Base-by-base conservation (phyloP, 441 rosid species). In the Syzygium malaccense region DNA sequence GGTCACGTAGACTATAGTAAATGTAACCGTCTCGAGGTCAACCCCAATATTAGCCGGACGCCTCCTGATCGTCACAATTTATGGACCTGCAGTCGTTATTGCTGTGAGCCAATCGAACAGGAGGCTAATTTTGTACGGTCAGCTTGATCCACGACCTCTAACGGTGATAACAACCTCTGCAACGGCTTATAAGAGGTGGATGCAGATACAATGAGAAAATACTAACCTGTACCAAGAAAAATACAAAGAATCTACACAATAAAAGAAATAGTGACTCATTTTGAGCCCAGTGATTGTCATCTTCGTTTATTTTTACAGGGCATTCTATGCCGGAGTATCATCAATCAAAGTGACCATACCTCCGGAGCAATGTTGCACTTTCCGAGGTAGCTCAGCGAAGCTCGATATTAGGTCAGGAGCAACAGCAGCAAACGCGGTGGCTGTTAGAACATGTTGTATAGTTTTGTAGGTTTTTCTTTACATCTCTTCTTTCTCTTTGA, bases 301-400 rank as follows among this genome's bases (percentile, higher is more conserved):
- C 49, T 71, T 26, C 32, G 48, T 33, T 68, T 33, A 68, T 19
- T 33, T 19, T 68, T 68, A 20, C 14, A 19, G 79, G 48, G 79
- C 48, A 33, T 68, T 86, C 55, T 92, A 91, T n/a, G 60, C 91
- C 14, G 93, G 94, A 2, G 87, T 93, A 41, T 92, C 93, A 28
- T 93, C 95, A 23, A 17, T 84, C 9, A 94, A 93, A 84, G 95
- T 93, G 87, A 68, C 55, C 6, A 15, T 56, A 10, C 85, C 86
- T 87, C 53, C 89, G 4, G 88, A 78, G 45, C 60, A 89, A 60
- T 94, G 95, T 85, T 93, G 93, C 92, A 91, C 89, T 18, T 94
- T 91, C 53, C 87, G 91, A 2, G 92, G 95, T 64, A 92, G 93
- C 86, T 17, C 90, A 30, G 89, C 88, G 15, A 93, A 89, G 87